phyloP scores from a whole-genome alignment of 2,329 filamentous ascomycete genomes.

The Xylariaceae sp. region DNA sequence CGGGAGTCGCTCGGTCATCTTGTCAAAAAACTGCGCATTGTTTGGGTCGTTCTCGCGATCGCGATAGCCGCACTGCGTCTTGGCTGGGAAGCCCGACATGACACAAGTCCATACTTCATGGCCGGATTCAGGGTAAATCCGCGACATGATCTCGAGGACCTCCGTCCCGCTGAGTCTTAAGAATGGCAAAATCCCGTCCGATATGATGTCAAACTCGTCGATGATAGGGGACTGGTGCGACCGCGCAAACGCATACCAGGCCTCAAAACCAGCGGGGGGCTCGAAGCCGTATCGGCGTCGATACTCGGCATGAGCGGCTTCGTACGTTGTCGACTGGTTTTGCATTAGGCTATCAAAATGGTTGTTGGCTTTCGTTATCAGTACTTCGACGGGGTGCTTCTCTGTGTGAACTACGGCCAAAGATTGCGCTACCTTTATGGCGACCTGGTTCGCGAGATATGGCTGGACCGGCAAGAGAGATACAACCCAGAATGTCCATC shows the following conservation, averaged over 20 bases:
- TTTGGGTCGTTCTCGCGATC: conserved; percentile 32
- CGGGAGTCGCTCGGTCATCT: conserved; percentile 25
- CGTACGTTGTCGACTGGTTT: conserved; percentile 36
- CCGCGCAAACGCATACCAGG: conserved; percentile 41
- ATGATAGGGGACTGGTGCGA: conserved; percentile 40
- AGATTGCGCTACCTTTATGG: conserved; percentile 21
- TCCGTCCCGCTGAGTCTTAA: conserved; percentile 34
- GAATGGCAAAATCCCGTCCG: conserved; percentile 38
- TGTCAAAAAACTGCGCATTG: conserved; percentile 31
- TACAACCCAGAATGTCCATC: conserved; percentile 30
- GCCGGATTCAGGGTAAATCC: conserved; percentile 20
- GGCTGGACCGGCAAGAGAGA: conserved; percentile 30
- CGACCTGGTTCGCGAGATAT: conserved; percentile 27
- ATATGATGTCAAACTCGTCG: conserved; percentile 45
- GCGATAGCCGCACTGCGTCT: conserved; percentile 33
- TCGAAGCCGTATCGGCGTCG: conserved; percentile 37
- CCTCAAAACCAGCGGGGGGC: conserved; percentile 43
- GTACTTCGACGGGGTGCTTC: conserved; percentile 34
- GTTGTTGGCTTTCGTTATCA: conserved; percentile 27
- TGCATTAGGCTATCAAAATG: conserved; percentile 31
- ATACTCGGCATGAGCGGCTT: conserved; percentile 38
- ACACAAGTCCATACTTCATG: conserved; percentile 37
- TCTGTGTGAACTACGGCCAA: conserved; percentile 3
- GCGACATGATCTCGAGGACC: conserved; percentile 27
- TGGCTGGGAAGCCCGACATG: conserved; percentile 24